Conservation (phyloP, 768 basidiomycete species). For the Leccinum ochraceum region DNA sequence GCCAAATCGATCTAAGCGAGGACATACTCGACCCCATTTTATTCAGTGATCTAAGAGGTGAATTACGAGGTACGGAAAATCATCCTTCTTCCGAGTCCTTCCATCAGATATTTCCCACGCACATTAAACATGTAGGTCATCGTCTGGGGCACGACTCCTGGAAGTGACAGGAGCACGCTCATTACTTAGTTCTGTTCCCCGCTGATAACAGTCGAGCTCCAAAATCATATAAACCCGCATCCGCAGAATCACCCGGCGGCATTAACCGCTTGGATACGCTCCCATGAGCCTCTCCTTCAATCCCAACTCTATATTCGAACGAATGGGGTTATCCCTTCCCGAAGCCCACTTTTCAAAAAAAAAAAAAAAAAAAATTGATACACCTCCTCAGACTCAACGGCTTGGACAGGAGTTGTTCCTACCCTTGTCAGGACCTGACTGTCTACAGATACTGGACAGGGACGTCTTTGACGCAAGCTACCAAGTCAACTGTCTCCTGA, state of each 20-base stretch:
- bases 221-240: neutral
- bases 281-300: neutral
- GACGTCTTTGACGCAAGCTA: neutral
- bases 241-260: neutral
- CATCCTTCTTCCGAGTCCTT: neutral
- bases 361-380: neutral
- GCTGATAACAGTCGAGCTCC: neutral
- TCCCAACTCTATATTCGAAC: neutral
- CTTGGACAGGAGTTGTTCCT: neutral
- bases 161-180: too few species aligned
- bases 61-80: neutral
- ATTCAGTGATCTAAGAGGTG: slow-evolving; percentile 9
- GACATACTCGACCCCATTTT: slow-evolving; percentile 18
- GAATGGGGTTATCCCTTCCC: neutral
- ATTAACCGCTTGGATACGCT: neutral
- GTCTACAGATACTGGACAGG: neutral
- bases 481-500: neutral
- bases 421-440: neutral
- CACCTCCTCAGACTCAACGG: neutral
- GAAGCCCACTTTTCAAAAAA: neutral
- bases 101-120: too few species aligned
- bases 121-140: too few species aligned
- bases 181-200: too few species aligned
- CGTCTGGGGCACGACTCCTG: too few species aligned
- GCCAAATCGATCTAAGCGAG: slow-evolving; percentile 2